phyloP scores from a whole-genome alignment of 2,329 filamentous ascomycete genomes.

The Ceratocystis huliohia region DNA sequence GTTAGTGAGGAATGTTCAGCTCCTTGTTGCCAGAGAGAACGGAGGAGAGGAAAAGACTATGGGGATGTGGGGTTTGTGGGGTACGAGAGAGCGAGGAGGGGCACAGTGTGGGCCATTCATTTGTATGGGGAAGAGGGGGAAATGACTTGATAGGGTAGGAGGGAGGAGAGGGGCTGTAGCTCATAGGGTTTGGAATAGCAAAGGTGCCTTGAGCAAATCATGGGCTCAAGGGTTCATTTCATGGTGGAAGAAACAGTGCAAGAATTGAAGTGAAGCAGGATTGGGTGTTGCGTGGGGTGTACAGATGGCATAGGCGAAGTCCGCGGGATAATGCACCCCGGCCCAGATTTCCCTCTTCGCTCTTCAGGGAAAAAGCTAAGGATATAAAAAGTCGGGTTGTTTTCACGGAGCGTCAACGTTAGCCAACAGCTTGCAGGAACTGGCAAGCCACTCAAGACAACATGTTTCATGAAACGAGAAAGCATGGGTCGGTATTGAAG shows the following conservation, averaged over 20 bases:
- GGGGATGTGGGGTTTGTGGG: not conserved
- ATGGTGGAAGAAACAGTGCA: not conserved
- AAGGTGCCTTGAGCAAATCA: not conserved
- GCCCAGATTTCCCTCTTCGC: not conserved
- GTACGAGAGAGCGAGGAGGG: not conserved
- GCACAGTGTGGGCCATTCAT: not conserved
- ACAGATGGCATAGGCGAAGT: not conserved
- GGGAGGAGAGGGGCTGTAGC: not conserved
- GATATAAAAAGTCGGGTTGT: not conserved
- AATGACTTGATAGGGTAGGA: not conserved
- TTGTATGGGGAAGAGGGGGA: not conserved
- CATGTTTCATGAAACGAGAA: not conserved
- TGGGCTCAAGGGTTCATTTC: not conserved
- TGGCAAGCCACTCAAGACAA: conserved; percentile 3
- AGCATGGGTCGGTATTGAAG: not conserved
- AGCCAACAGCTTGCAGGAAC: not conserved
- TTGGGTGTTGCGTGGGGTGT: not conserved
- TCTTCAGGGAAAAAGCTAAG: not conserved
- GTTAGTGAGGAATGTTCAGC: conserved; percentile 23
- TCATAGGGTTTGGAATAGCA: not conserved
- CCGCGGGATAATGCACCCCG: not conserved
- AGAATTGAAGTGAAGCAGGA: not conserved
- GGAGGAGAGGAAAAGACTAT: not conserved
- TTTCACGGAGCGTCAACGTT: not conserved
- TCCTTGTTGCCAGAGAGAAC: conserved; percentile 17